Conservation (phyloP, 2,329 filamentous ascomycete species). For the Didymella arachidicola region DNA sequence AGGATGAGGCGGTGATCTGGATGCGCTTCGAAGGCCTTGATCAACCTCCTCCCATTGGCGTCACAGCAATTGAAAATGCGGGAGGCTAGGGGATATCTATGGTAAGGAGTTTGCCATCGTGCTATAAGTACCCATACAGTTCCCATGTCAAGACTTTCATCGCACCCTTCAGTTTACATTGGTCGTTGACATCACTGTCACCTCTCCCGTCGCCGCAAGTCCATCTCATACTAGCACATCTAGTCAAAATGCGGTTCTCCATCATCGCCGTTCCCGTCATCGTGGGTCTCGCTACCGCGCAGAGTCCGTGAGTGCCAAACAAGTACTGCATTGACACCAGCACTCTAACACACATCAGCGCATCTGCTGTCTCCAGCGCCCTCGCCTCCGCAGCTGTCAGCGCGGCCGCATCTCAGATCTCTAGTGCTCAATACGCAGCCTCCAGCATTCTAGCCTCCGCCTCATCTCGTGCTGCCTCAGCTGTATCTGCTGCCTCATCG, state of each 20-base stretch:
- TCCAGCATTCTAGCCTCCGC: constrained; percentile 11
- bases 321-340: background rate
- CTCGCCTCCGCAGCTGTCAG: constrained; percentile 5
- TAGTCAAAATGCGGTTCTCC: constrained; percentile 25
- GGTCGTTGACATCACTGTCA: background rate
- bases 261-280: constrained; percentile 11
- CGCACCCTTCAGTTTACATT: background rate
- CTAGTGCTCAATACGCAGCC: constrained; percentile 1
- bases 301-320: constrained; percentile 15
- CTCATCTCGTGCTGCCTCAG: constrained; percentile 8
- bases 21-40: background rate
- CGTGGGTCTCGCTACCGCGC: constrained; percentile 16
- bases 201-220: background rate
- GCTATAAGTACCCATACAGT: background rate
- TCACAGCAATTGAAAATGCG: background rate
- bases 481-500: constrained; percentile 6
- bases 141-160: background rate
- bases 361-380: constrained; percentile 4
- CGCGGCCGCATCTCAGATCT: background rate
- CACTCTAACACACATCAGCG: background rate
- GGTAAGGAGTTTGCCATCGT: background rate
- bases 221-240: background rate
- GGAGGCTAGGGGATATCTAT: background rate
- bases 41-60: background rate
- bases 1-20: background rate